These are phyloP conservation scores for Sinapis alba DNA, from an alignment of 441 rosid genomes.

Conservation along the genomic window DNA sequence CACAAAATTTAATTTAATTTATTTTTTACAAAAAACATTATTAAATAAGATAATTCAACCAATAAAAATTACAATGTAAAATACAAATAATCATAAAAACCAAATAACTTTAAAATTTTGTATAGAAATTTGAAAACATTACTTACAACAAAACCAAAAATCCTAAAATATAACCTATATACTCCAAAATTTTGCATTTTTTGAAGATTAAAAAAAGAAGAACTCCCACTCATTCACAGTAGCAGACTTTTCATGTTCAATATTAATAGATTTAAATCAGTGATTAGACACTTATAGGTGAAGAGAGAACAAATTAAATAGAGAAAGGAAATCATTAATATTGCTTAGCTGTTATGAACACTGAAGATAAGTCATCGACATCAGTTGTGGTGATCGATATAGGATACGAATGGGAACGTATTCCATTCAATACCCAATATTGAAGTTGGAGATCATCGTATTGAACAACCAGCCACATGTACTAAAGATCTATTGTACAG, in stretches of 20 bases:
- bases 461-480: conserved; percentile 22
- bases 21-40: too few relatives aligned
- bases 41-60: too few relatives aligned
- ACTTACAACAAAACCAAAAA: too few relatives aligned
- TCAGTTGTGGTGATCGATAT: conserved; percentile 2
- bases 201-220: neutral
- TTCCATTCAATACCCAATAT: neutral
- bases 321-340: conserved; percentile 2
- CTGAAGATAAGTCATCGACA: conserved; percentile 25
- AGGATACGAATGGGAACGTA: conserved; percentile 13
- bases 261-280: neutral
- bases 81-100: too few relatives aligned
- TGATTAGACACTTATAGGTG: neutral
- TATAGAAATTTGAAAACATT: too few relatives aligned
- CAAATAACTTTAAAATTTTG: too few relatives aligned
- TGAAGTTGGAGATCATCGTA: conserved; percentile 6
- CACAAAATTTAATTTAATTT: too few relatives aligned
- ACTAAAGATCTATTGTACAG: neutral
- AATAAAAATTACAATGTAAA: too few relatives aligned
- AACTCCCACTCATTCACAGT: neutral
- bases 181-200: too few relatives aligned
- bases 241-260: neutral
- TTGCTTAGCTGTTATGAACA: conserved; percentile 32
- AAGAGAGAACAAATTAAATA: neutral
- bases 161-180: too few relatives aligned